Base-by-base conservation (phyloP, 1,284 basidiomycete species). In the Cerioporus squamosus region DNA sequence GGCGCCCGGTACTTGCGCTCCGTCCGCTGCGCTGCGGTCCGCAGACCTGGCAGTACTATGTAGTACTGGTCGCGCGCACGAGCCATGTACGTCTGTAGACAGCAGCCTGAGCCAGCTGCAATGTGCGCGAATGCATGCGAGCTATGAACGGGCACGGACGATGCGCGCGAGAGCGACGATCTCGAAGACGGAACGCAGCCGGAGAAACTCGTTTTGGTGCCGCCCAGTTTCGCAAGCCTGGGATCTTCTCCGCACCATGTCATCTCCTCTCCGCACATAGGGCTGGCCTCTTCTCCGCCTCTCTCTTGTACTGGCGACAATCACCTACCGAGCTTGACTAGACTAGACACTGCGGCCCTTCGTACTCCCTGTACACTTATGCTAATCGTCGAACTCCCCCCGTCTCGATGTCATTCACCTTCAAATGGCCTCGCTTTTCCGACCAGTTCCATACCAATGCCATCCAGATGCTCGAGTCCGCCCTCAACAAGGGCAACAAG, bases 361-460 rank as follows among this genome's bases (percentile, higher is more conserved):
- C 45, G 46, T 26, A 29, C n/a, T n/a, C 33, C 45, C 26, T 31
- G 17, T 20, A 20, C 38, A 42, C 36, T 44, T 61, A 64, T 64
- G 62, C 54, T 20, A 36, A 57, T 31, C 31, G 39, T 50, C 24
- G 42, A 45, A 57, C 23, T 26, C 12, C 18, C 29, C 14, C 46
- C 44, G 57, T 48, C 55, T 47, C 55, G n/a, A 98, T 98, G 96
- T 97, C 95, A 67, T 99, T 99, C 80, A 90, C 91, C 62, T 99
- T 99, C 80, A 85, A 94, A 76, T 99, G 97, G 97, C 94, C 94
- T 47, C 87, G 91, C 65, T 99, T 99, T 79, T 97, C 94, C 57
- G 91, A 94, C 76, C 89, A 93, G 72, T 98, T 98, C 70, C 94
- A 96, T 76, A 87, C 90, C 68, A 90, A 95, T 83, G 95, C 95